Evolutionary conservation across 345 rosid genomes (phyloP).

Genomic region (Salix koriyanagi): DNA sequence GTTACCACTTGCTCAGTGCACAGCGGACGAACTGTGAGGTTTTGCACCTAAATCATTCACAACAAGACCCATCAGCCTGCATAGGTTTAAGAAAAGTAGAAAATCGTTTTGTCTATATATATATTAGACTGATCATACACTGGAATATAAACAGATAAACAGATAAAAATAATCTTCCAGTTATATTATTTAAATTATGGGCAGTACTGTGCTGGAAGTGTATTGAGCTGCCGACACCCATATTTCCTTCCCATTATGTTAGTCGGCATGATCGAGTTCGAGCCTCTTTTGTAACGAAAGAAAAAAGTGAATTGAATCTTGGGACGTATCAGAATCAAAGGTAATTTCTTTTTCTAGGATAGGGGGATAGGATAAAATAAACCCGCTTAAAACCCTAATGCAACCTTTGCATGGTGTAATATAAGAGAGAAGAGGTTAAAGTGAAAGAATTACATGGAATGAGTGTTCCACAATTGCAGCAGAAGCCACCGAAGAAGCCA

Average conservation of each 20-base stretch:
- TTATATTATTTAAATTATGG: background rate
- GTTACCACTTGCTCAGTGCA: slow-evolving; percentile 60
- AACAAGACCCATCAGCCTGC: background rate
- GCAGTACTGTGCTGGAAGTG: no score
- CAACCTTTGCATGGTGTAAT: background rate
- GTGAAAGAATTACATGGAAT: slow-evolving; percentile 44
- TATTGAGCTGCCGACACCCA: no score
- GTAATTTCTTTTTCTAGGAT: no score
- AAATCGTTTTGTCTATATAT: background rate
- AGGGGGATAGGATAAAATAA: background rate
- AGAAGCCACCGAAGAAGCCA: slow-evolving; percentile 49
- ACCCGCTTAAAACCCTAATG: background rate
- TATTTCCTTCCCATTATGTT: no score
- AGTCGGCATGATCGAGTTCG: no score
- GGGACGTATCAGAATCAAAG: background rate
- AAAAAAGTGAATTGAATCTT: background rate
- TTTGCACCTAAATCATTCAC: slow-evolving; percentile 54
- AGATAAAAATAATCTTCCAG: background rate
- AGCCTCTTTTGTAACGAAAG: no score
- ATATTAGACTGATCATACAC: no score
- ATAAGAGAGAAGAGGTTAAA: background rate
- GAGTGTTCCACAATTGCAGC: slow-evolving; percentile 70
- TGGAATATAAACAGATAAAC: background rate
- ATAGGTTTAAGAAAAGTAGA: background rate
- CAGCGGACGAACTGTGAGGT: slow-evolving; percentile 44